Evolutionary conservation across 345 rosid species (phyloP), one percentile per base, ranked within the genome.

Genomic region (Linum tenue): DNA sequence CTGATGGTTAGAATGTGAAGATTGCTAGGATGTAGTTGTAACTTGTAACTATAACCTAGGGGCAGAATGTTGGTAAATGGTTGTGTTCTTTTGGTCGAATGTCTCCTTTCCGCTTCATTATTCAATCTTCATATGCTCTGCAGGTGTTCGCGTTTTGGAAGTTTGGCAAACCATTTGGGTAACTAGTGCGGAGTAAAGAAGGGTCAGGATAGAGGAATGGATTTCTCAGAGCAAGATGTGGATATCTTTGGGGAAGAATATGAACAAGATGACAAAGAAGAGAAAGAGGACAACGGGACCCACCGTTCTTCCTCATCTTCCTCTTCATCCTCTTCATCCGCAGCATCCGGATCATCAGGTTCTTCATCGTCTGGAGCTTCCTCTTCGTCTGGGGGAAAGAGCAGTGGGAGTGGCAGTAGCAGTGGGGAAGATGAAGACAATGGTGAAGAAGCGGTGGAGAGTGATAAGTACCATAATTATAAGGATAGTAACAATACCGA

Each of bases 341-440:
- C 37, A 22, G 36, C 61, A 22, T 58, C 61, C 39, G 8, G 37
- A 6, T 58, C 61, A 22, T 58, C 61, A 22, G 36, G 22, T 58
- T 58, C 61, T 58, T 58, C 61, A 8, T 58, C 61, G 36, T 58
- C 61, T 1, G 36, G 37, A 22, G 36, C 61, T 58, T 58, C 61
- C n/a, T 58, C 64, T 4, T 69, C 75, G 6, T 63, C 82, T 1
- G 82, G 82, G 0, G 77, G 79, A 16, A 76, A 76, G 48, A 80
- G 69, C 14, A 78, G 85, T 66, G 85, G 77, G 66, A 82, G 86
- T 63, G 79, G 66, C 5, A 80, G 83, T 73, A 79, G 77, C 53
- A 81, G 79, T 3, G 79, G 74, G 17, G 76, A 60, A 31, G 77
- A 61, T 43, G 86, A 56, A 56, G 82, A 79, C 38, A 77, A 81